These are phyloP conservation scores for Vitellaria paradoxa DNA, from an alignment of 179 eudicot genomes.

Conservation along the genomic window DNA sequence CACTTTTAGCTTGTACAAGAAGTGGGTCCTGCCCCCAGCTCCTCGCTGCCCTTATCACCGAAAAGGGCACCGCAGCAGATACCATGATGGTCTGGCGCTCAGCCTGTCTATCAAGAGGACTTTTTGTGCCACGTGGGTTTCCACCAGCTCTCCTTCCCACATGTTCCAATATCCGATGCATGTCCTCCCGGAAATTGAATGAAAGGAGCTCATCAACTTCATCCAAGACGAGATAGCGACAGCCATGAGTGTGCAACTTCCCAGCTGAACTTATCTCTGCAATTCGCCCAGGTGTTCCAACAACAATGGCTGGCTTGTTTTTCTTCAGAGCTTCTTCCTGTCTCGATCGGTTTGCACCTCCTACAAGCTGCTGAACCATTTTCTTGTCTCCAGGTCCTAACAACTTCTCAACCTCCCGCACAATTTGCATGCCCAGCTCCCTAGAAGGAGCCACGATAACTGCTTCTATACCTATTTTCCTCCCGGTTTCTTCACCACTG, in stretches of 20 bases:
- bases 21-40: constrained; percentile 80
- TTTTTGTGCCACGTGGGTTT: constrained; percentile 20
- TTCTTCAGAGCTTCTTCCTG: constrained; percentile 91
- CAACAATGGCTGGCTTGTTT: constrained; percentile 83
- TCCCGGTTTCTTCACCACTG: constrained; percentile 27
- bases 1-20: constrained; percentile 73
- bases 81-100: constrained; percentile 81
- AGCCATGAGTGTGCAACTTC: constrained; percentile 78
- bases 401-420: constrained; percentile 78
- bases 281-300: constrained; percentile 91
- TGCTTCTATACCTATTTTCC: constrained; percentile 61
- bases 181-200: constrained; percentile 82
- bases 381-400: constrained; percentile 72
- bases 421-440: constrained; percentile 97
- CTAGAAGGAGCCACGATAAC: constrained; percentile 90
- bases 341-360: constrained; percentile 79
- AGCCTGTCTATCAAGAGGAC: constrained; percentile 18
- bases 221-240: constrained; percentile 70
- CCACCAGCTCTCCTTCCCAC: constrained; percentile 73
- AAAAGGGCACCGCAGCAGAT: constrained; percentile 88
- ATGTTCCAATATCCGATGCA: constrained; percentile 85
- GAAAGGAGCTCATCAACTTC: constrained; percentile 91
- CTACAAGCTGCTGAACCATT: constrained; percentile 90
- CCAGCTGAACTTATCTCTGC: constrained; percentile 90
- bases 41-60: constrained; percentile 80